phyloP scores from a whole-genome alignment of 2,329 filamentous ascomycete species.

The Trichoderma cornu-damae region DNA sequence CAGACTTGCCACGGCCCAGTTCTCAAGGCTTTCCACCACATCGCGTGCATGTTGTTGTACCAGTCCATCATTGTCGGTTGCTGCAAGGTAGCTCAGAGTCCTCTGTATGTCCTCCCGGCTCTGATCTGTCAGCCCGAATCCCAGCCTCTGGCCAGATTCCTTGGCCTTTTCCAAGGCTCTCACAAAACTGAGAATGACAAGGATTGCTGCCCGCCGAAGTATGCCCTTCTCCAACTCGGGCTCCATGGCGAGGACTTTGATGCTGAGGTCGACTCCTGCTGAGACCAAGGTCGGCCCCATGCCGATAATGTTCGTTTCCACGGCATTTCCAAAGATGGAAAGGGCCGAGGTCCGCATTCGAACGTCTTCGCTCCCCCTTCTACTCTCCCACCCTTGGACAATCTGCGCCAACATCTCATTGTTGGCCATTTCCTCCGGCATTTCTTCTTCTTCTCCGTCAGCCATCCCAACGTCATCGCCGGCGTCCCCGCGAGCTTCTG shows the following conservation, averaged over 20 bases:
- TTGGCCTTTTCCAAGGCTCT: slow-evolving; percentile 52
- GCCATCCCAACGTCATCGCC: slow-evolving; percentile 38
- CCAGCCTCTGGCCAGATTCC: slow-evolving; percentile 42
- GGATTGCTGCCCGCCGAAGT: slow-evolving; percentile 59
- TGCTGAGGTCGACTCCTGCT: slow-evolving; percentile 55
- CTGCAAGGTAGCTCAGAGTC: slow-evolving; percentile 58
- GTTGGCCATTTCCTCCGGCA: slow-evolving; percentile 40
- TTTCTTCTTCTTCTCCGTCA: slow-evolving; percentile 48
- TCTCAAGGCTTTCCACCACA: slow-evolving; percentile 61
- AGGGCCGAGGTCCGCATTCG: slow-evolving; percentile 65
- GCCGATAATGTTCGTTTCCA: slow-evolving; percentile 57
- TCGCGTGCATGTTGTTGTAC: slow-evolving; percentile 62
- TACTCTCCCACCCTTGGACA: slow-evolving; percentile 62
- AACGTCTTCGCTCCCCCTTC: slow-evolving; percentile 61
- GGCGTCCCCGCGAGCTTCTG: slow-evolving; percentile 32
- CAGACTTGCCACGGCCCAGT: slow-evolving; percentile 52
- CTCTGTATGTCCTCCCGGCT: slow-evolving; percentile 58
- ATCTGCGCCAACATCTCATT: slow-evolving; percentile 54
- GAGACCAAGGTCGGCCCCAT: slow-evolving; percentile 50
- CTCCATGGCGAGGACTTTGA: slow-evolving; percentile 61
- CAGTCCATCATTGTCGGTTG: slow-evolving; percentile 62
- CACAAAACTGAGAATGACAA: slow-evolving; percentile 59
- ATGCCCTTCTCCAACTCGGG: slow-evolving; percentile 56
- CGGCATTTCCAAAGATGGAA: slow-evolving; percentile 54
- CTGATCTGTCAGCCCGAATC: slow-evolving; percentile 50